phyloP scores from a whole-genome alignment of 129 eudicot species.

The Cynara cardunculus region DNA sequence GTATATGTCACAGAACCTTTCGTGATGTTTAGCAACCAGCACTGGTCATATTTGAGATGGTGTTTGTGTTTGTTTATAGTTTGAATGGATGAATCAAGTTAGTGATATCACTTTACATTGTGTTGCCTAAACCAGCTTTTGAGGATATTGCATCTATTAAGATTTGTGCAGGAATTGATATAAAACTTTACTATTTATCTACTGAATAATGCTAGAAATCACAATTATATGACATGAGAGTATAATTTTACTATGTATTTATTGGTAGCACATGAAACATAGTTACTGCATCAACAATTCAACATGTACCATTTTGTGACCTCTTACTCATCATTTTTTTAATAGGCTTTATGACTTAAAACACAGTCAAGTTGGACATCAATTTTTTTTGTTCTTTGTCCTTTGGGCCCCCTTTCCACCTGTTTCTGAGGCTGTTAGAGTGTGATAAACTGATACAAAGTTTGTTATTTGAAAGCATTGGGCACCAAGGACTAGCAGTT shows the following conservation, averaged over 20 bases:
- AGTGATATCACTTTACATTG: neutral
- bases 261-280: neutral
- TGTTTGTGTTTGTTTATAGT: slow-evolving; percentile 5
- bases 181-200: neutral
- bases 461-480: slow-evolving; percentile 52
- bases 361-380: neutral
- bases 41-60: neutral
- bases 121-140: neutral
- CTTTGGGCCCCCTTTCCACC: neutral
- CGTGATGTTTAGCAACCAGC: neutral
- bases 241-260: neutral
- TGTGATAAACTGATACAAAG: slow-evolving; percentile 12
- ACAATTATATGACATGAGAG: neutral
- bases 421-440: neutral
- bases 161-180: neutral
- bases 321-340: neutral
- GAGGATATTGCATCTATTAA: neutral
- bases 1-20: neutral
- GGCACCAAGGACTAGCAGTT: slow-evolving; percentile 40
- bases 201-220: neutral
- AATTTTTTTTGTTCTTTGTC: neutral
- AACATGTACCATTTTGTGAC: neutral
- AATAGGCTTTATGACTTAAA: neutral
- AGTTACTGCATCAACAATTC: neutral
- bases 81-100: neutral